Conservation (phyloP, 2,329 filamentous ascomycete species). For the Fonsecaea erecta region DNA sequence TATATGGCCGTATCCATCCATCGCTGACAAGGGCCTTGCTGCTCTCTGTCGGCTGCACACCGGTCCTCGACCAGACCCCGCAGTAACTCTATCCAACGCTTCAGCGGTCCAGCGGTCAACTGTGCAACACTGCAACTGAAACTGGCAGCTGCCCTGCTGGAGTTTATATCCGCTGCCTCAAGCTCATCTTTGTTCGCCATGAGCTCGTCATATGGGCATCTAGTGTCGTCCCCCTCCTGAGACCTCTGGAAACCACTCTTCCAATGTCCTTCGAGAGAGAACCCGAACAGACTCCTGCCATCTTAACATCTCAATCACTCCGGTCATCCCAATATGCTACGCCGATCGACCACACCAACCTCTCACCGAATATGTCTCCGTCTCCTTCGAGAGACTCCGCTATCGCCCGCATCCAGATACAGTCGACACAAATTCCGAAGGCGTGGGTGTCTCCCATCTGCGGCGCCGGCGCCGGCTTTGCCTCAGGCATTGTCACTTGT, state of each 20-base stretch:
- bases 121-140: conserved; percentile 26
- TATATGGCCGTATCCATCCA: conserved; percentile 29
- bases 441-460: conserved; percentile 76
- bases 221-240: conserved; percentile 12
- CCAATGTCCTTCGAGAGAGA: conserved; percentile 38
- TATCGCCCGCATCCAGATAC: conserved; percentile 46
- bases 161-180: background rate
- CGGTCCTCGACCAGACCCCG: conserved; percentile 36
- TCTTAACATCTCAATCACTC: conserved; percentile 29
- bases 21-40: conserved; percentile 30
- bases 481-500: conserved; percentile 91
- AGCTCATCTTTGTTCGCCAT: conserved; percentile 19
- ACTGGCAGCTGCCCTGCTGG: conserved; percentile 1
- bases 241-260: background rate
- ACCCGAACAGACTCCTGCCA: conserved; percentile 31
- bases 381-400: conserved; percentile 40
- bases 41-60: conserved; percentile 29
- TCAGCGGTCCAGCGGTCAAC: conserved; percentile 8
- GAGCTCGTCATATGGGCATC: conserved; percentile 29
- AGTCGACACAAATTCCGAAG: conserved; percentile 57
- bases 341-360: conserved; percentile 32
- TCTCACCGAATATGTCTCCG: conserved; percentile 37
- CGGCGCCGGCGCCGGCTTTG: conserved; percentile 86
- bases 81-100: conserved; percentile 21
- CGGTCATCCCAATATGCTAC: conserved; percentile 37